Evolutionary conservation across 768 basidiomycete genomes (phyloP).

Genomic region (Suillus paluster): DNA sequence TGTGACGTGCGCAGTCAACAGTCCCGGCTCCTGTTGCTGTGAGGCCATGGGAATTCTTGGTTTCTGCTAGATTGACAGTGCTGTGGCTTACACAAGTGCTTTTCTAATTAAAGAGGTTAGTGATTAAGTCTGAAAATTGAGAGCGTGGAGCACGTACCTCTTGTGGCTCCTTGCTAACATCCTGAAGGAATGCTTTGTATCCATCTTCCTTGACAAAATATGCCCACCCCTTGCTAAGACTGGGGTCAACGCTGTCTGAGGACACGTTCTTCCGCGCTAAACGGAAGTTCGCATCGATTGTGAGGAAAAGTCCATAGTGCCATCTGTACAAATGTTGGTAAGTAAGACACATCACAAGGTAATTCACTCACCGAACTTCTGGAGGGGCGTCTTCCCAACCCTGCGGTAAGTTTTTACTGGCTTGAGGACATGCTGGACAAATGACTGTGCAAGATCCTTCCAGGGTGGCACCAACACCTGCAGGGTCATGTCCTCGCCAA

Average conservation of each 20-base stretch:
- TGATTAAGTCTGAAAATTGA: no score
- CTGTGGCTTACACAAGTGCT: no score
- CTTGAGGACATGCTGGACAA: slow-evolving; percentile 42
- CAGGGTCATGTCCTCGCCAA: slow-evolving; percentile 13
- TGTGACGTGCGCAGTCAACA: no score
- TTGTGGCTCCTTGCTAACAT: slow-evolving; percentile 8
- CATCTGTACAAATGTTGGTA: no score
- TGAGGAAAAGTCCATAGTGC: slow-evolving; percentile 24
- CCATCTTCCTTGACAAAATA: slow-evolving; percentile 28
- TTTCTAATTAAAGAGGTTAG: no score
- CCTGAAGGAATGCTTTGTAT: slow-evolving; percentile 22
- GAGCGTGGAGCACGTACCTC: no score
- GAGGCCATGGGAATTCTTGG: no score
- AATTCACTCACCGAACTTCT: background rate
- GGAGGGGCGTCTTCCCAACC: slow-evolving; percentile 16
- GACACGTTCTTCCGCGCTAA: slow-evolving; percentile 22
- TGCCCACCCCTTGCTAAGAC: slow-evolving; percentile 27
- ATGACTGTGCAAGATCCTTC: slow-evolving; percentile 21
- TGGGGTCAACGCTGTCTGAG: slow-evolving; percentile 18
- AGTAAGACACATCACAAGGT: no score
- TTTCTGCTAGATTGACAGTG: no score
- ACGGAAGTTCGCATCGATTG: slow-evolving; percentile 31
- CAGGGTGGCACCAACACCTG: background rate
- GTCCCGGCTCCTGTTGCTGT: no score
- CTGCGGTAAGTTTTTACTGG: slow-evolving; percentile 30